Evolutionary conservation across 768 basidiomycete genomes (phyloP), one percentile per base, ranked within the genome.

Genomic region (Russula emetica): DNA sequence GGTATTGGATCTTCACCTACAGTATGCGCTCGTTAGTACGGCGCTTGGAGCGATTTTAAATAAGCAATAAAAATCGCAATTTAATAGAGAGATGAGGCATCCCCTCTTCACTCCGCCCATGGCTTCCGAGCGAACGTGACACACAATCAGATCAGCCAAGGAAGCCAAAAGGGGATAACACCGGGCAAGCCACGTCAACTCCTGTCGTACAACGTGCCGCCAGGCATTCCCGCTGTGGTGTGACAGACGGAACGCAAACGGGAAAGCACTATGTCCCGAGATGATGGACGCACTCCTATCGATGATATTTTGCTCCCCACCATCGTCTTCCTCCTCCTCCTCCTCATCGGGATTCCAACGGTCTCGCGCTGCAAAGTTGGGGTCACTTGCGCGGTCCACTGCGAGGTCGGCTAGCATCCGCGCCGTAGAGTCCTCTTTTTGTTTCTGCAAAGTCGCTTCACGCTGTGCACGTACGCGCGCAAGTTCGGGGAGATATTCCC

Each of bases 401-500:
- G 80, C 79, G 38, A 95, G 82, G 73, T 95, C 94, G 60, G 82
- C 79, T 86, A 95, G 85, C 64, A 94, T 74, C 51, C 88, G 79
- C 68, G 80, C 82, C 77, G 95, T 79, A 0, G 88, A 91, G 60
- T 93, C 92, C 28, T 85, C 79, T 71, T 93, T 92, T 50, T 78
- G 78, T 45, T 81, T 83, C 58, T 83, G 79, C 10, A 92, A 78
- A 0, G 83, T 80, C 69, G 84, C 79, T 60, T 90, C 87, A 32
- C 87, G 82, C 4, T 79, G 77, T 9, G 79, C 80, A 18, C 83
- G 83, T 20, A 93, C 84, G 38, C 85, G 83, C 50, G 87, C 82
- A 6, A 98, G 81, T 71, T 98, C 95, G 0, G 95, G 94, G 38
- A 94, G 81, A 73, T 98, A 99, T 60, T 94, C 92, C 65, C 93